These are phyloP conservation scores for Verbascum thapsus DNA, from an alignment of 257 asterid species.

Conservation along the genomic window DNA sequence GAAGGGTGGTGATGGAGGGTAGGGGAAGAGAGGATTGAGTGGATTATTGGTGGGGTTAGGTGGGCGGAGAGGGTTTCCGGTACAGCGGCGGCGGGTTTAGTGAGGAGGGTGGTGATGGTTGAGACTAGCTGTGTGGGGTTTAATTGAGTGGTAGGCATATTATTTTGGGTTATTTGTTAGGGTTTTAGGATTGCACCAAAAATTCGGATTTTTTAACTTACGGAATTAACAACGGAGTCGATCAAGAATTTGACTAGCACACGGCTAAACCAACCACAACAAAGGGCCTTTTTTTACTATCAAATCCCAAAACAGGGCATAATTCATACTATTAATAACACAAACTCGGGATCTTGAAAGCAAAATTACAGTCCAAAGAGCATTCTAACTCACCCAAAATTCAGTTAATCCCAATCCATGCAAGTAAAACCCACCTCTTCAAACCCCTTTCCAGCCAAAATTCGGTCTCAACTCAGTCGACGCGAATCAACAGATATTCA, in stretches of 20 bases:
- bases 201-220: neutral
- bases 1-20: slow-evolving; percentile 52
- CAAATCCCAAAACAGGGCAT: neutral
- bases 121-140: slow-evolving; percentile 49
- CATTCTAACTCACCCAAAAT: too few relatives aligned
- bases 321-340: slow-evolving; percentile 9
- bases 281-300: slow-evolving; percentile 1
- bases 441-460: slow-evolving; percentile 17
- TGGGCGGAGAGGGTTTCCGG: slow-evolving; percentile 44
- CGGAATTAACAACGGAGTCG: neutral
- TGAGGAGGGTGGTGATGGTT: slow-evolving; percentile 52
- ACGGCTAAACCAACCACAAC: neutral
- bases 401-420: slow-evolving; percentile 24
- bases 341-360: slow-evolving; percentile 4
- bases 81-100: slow-evolving; percentile 36
- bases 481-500: too few relatives aligned
- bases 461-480: too few relatives aligned
- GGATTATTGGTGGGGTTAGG: slow-evolving; percentile 58
- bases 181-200: slow-evolving; percentile 12
- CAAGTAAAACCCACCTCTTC: slow-evolving; percentile 25
- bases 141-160: slow-evolving; percentile 33
- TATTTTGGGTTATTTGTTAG: slow-evolving; percentile 16
- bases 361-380: slow-evolving; percentile 25
- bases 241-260: neutral
- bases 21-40: slow-evolving; percentile 65